phyloP scores from a whole-genome alignment of 345 rosid species.

The Moricandia moricandioides region DNA sequence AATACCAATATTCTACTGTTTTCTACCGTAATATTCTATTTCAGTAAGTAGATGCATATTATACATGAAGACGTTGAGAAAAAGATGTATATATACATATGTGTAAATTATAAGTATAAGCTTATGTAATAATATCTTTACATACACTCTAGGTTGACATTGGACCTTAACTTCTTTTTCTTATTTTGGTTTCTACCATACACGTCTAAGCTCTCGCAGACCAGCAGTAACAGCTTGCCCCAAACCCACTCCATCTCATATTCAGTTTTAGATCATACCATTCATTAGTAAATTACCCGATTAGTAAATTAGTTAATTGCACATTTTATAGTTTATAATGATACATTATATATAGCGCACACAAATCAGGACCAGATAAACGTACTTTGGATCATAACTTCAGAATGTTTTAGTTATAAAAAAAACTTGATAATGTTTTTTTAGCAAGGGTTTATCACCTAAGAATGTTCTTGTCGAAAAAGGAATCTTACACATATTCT shows the following conservation, averaged over 20 bases:
- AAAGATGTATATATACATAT: slow-evolving; percentile 3
- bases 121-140: slow-evolving; percentile 43
- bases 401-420: background rate
- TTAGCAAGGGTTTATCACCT: background rate
- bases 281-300: slow-evolving; percentile 1
- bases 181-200: slow-evolving; percentile 24
- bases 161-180: slow-evolving; percentile 47
- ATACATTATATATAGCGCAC: background rate
- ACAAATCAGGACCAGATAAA: slow-evolving; percentile 6
- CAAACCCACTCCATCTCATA: slow-evolving; percentile 60
- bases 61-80: background rate
- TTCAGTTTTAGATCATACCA: slow-evolving; percentile 3
- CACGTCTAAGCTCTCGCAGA: slow-evolving; percentile 35
- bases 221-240: slow-evolving; percentile 49
- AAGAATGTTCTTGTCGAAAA: slow-evolving; percentile 8
- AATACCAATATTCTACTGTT: background rate
- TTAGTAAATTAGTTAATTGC: background rate
- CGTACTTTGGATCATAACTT: background rate
- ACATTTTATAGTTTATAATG: background rate
- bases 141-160: slow-evolving; percentile 67
- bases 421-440: background rate
- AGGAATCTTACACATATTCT: slow-evolving; percentile 32
- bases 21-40: background rate
- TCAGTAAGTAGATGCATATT: background rate
- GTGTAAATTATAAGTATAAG: slow-evolving; percentile 16